Evolutionary conservation across 169 alveolate genomes (phyloP).

Genomic region (Plasmodium sp.): DNA sequence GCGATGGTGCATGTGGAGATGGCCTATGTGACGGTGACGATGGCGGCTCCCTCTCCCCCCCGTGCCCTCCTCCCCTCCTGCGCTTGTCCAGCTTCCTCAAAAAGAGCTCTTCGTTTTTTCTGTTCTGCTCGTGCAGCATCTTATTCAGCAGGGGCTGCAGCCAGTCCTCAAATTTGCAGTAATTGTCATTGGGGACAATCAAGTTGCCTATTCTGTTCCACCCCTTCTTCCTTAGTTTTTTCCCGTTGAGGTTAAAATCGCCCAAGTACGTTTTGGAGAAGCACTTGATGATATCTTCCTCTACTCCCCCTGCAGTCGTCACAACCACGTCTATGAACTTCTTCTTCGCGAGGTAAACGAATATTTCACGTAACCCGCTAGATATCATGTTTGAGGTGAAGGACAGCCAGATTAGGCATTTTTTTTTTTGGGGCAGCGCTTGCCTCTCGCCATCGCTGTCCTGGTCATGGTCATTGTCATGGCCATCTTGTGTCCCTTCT

Average conservation of each 20-base stretch:
- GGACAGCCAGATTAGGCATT: conserved; percentile 96
- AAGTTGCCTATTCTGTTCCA: conserved; percentile 98
- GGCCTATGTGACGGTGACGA: neutral
- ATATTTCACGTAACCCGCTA: conserved; percentile 96
- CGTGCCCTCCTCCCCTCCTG: neutral
- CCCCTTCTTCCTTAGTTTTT: conserved; percentile 94
- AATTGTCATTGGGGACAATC: conserved; percentile 97
- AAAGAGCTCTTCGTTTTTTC: conserved; percentile 74
- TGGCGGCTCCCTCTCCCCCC: neutral
- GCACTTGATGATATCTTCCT: conserved; percentile 99
- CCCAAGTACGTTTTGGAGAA: conserved; percentile 95
- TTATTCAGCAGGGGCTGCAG: conserved; percentile 95
- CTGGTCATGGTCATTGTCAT: conserved; percentile 53
- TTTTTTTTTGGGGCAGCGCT: conserved; percentile 87
- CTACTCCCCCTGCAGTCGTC: conserved; percentile 99
- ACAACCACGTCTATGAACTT: conserved; percentile 95
- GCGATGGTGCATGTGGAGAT: neutral
- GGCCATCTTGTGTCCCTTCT: neutral
- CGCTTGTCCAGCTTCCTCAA: conserved; percentile 24
- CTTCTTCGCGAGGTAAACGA: conserved; percentile 94
- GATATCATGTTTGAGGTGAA: conserved; percentile 98
- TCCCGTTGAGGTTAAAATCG: conserved; percentile 91
- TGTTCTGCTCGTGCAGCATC: conserved; percentile 92
- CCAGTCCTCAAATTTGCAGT: conserved; percentile 98
- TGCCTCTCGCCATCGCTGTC: conserved; percentile 69